Base-by-base conservation (phyloP, 2,329 filamentous ascomycete species). In the Neospermospora avenae region DNA sequence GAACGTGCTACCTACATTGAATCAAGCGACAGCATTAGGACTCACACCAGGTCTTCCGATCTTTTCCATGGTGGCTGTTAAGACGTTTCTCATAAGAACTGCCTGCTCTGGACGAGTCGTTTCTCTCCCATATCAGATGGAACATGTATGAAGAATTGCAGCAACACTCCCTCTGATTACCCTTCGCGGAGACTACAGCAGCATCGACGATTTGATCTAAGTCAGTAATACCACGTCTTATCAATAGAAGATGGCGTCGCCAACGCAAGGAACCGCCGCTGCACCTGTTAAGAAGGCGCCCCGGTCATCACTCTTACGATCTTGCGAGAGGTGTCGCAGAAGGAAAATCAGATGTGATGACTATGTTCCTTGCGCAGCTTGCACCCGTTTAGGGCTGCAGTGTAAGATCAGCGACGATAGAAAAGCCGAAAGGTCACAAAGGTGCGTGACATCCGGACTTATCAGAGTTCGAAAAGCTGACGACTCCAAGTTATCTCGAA, bases 311-410 rank as follows among this genome's bases (percentile, higher is more conserved):
- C 37, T 55, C 7, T 46, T 55, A 13, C 22, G 53, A 18, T 44
- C 53, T 14, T 55, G 53, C 11, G 53, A 55, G 11, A 44, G 53
- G 24, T 55, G 53, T 35, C 37, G 53, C 22, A 20, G 41, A 24
- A 55, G 53, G 25, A 55, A 55, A 41, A 55, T 55, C 6, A 24
- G 39, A 14, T 55, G 53, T n/a, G 53, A 55, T n/a, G 53, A 55
- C 20, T 55, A 41, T 16, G 45, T 45, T 42, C 53, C 53, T 7
- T 55, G 53, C 53, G 39, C 53, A 28, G 41, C 53, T 10, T 55
- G 53, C 41, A 55, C 53, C 10, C 35, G 53, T 14, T 31, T 55
- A 8, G 53, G 53, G 14, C 34, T 55, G 3, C 39, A 45, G 20
- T 55, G 53, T n/a, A 55, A 55, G 16, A 10, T 55, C 3, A 34